A percentile compares a stretch with the other conserved stretches of the same genome.
phyloP scores from a whole-genome alignment of 78 protist species.

The Acrasis kona region DNA sequence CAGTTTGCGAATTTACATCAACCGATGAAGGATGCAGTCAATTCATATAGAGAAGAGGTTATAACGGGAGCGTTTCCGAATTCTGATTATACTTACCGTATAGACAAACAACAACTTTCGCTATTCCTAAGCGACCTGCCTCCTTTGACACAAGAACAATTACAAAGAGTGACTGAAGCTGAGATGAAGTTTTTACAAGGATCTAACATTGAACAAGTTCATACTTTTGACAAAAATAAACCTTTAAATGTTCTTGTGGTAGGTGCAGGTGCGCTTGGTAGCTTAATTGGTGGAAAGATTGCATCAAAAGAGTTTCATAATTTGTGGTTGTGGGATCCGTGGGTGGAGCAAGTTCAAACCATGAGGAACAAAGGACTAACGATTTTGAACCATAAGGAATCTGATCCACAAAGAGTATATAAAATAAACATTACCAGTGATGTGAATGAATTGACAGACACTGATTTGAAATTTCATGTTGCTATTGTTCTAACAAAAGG shows the following conservation, averaged over 20 bases:
- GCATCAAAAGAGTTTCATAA: slow-evolving; percentile 12
- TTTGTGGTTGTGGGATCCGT: slow-evolving; percentile 51
- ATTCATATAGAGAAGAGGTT: slow-evolving; percentile 7
- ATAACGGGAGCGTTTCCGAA: slow-evolving; percentile 1
- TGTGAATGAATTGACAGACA: slow-evolving; percentile 8
- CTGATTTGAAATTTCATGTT: background rate
- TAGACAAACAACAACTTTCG: background rate
- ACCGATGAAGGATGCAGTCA: background rate
- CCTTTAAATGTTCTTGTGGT: background rate
- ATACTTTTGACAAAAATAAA: too few species aligned
- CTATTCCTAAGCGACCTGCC: too few species aligned
- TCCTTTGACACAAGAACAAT: too few species aligned
- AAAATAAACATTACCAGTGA: background rate
- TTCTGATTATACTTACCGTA: background rate
- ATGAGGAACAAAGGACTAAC: slow-evolving; percentile 16
- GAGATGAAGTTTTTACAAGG: too few species aligned
- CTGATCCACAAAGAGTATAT: background rate
- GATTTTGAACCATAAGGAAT: background rate
- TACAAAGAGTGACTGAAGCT: too few species aligned
- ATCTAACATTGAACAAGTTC: too few species aligned
- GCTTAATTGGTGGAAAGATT: slow-evolving; percentile 29
- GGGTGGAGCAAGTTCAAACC: slow-evolving; percentile 21
- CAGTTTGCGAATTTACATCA: slow-evolving; percentile 39
- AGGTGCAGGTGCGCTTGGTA: slow-evolving; percentile 30
- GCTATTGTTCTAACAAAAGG: slow-evolving; percentile 9